Evolutionary conservation across 306 rosid species (phyloP).

Genomic region (Gillenia trifoliata): DNA sequence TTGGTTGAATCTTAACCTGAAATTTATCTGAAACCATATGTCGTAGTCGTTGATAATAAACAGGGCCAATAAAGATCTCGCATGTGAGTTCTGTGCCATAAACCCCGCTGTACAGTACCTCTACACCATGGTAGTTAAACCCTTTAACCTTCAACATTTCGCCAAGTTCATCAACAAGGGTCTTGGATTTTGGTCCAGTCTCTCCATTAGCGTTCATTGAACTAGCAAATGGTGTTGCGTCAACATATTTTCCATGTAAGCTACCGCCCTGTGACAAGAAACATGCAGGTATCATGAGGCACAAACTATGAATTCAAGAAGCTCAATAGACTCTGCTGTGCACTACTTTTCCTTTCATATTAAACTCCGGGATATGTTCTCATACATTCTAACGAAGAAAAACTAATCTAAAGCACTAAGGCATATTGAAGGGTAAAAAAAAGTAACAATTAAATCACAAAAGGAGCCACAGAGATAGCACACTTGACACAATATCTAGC

Average conservation of each 20-base stretch:
- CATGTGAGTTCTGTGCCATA: slow-evolving; percentile 87
- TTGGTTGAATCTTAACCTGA: slow-evolving; percentile 43
- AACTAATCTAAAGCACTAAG: too few species aligned
- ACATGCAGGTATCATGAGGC: neutral
- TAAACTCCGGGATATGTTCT: too few species aligned
- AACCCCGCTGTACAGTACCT: slow-evolving; percentile 88
- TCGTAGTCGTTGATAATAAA: slow-evolving; percentile 89
- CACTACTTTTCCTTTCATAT: too few species aligned
- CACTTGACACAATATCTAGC: too few species aligned
- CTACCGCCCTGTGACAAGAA: slow-evolving; percentile 69
- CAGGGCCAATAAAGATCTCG: slow-evolving; percentile 93
- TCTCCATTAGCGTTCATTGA: slow-evolving; percentile 38
- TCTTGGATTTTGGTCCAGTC: slow-evolving; percentile 33
- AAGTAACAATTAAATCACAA: too few species aligned
- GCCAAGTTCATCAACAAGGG: slow-evolving; percentile 92
- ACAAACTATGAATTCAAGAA: neutral
- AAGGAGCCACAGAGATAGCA: too few species aligned
- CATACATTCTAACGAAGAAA: too few species aligned
- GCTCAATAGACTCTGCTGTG: neutral
- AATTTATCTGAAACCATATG: slow-evolving; percentile 98
- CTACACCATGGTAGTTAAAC: slow-evolving; percentile 84
- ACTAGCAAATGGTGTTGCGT: slow-evolving; percentile 82
- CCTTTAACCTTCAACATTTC: slow-evolving; percentile 64
- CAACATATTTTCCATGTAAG: slow-evolving; percentile 65
- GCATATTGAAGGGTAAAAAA: too few species aligned